phyloP scores from a whole-genome alignment of 1,139 yeast species.

The Protomyces arabidopsidicola region DNA sequence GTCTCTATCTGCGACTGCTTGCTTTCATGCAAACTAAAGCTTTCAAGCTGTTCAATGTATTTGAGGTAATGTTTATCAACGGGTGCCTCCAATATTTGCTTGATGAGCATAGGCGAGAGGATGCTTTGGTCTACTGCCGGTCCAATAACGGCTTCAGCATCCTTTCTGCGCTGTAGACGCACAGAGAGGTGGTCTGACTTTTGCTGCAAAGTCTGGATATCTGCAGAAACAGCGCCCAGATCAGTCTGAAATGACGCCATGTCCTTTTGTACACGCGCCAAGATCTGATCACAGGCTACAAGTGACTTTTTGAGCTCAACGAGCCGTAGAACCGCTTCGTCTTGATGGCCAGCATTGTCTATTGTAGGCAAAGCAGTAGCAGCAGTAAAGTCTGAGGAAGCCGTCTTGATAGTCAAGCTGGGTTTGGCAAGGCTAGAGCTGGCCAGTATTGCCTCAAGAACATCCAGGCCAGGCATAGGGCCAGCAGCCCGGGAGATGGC shows the following conservation, averaged over 20 bases:
- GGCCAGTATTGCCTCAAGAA: not conserved
- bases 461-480: not conserved
- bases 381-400: not conserved
- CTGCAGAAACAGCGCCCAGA: constrained; percentile 55
- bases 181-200: constrained; percentile 57
- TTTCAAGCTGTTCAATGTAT: constrained; percentile 31
- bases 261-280: constrained; percentile 43
- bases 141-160: constrained; percentile 27
- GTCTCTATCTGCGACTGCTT: constrained; percentile 19
- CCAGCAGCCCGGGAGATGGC: no score
- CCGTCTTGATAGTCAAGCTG: not conserved
- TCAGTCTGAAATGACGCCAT: constrained; percentile 54
- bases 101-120: constrained; percentile 36
- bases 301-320: constrained; percentile 42
- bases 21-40: constrained; percentile 27
- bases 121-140: constrained; percentile 28
- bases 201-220: constrained; percentile 53
- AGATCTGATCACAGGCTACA: constrained; percentile 42
- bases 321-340: constrained; percentile 12
- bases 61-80: constrained; percentile 30
- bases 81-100: constrained; percentile 31
- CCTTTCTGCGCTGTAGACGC: constrained; percentile 45
- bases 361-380: not conserved
- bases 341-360: not conserved
- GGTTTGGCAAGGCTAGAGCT: not conserved